Evolutionary conservation across 345 rosid genomes (phyloP), one percentile per base, ranked within the genome.

Genomic region (Euphorbia tirucalli): DNA sequence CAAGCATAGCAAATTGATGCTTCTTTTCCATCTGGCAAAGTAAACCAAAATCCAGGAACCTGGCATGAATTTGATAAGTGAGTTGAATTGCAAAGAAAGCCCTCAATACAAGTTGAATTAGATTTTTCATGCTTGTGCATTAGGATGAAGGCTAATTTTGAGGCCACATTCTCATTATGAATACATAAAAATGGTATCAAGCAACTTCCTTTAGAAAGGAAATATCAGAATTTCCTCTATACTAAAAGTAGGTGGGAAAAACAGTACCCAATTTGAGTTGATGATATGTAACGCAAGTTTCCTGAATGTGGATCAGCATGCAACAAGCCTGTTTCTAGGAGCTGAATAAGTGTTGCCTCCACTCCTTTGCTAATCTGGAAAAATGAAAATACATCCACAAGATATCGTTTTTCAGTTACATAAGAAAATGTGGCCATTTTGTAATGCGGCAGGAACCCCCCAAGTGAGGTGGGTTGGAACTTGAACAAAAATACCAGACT

Each of bases 271-370:
- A 93, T 84, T 75, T 87, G 88, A 84, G 93, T 89, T 27, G 97
- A 85, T 78, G 93, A 56, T 11, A 85, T 84, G 81, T 91, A 93
- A 16, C 90, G 97, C 80, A 93, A 73, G 82, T 93, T 93, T 81
- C 98, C 98, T 70, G 98, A 87, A 86, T 93, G 98, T 50, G 98
- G 96, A 80, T 93, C 98, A 70, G 97, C 98, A 87, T 93, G 98
- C 85, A 93, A 79, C 66, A 93, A 75, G 60, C 98, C 98, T 70
- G 97, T 91, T 76, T 90, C 98, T 66, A 93, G 96, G 73, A 93
- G 96, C 77, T 93, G 98, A 73, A 90, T 87, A n/a, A 93, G 89
- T 13, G 97, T 77, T 80, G 97, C 88, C 78, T 93, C 93, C 78
- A 91, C 89, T 61, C 98, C 98, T 84, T 91, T 93, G 77, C 75